These are phyloP conservation scores for Picea abies DNA, from an alignment of 83 land plant species.

Conservation along the genomic window DNA sequence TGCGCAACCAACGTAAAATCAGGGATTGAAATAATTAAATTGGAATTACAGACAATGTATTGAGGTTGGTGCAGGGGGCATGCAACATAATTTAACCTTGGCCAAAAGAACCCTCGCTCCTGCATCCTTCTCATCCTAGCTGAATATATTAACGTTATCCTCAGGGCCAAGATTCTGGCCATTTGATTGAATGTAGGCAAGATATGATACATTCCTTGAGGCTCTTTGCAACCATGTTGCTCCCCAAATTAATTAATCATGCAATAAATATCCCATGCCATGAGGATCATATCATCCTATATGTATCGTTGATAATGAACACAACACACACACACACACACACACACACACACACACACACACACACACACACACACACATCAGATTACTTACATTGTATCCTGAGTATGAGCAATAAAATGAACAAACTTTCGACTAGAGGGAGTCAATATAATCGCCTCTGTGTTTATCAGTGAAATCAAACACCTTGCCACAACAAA, in stretches of 20 bases:
- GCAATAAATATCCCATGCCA: no score
- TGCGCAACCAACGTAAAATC: not conserved
- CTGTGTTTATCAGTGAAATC: slow-evolving; percentile 29
- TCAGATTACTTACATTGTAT: slow-evolving; percentile 20
- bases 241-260: slow-evolving; percentile 94
- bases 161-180: not conserved
- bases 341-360: no score
- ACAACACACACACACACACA: not conserved
- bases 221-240: slow-evolving; percentile 85
- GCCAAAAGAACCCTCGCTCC: no score
- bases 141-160: not conserved
- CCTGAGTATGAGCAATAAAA: slow-evolving; percentile 47
- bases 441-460: slow-evolving; percentile 39
- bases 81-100: no score
- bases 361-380: not conserved
- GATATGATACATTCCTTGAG: slow-evolving; percentile 48
- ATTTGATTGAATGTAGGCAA: slow-evolving; percentile 39
- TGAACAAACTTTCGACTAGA: slow-evolving; percentile 30
- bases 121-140: no score
- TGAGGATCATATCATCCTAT: no score
- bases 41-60: no score
- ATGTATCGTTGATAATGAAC: no score
- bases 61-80: no score
- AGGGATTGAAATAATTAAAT: no score
- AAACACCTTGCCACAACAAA: slow-evolving; percentile 16